Base-by-base conservation (phyloP, 768 basidiomycete species). In the Kwoniella dejecticola region DNA sequence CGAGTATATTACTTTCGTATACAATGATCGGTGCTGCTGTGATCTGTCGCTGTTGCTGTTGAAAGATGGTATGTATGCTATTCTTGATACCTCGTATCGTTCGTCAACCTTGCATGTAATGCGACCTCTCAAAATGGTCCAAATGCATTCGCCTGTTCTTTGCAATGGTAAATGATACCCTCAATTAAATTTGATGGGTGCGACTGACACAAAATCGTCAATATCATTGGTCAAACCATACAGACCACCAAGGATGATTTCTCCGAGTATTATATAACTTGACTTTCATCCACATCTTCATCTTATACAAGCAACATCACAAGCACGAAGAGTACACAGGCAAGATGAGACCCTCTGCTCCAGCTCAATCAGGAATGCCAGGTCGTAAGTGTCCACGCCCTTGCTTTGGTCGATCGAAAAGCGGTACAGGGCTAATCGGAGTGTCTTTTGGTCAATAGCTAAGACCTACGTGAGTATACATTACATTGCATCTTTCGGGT, bases 381-480 rank as follows among this genome's bases (percentile, higher is more conserved):
- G 87, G 87, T 80, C 83, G 90, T 90, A 77, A 79, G 88, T 60
- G 15, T 46, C 19, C 15, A n/a, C n/a, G 24, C 12, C 3, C 27
- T 42, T 13, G 15, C 19, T 21, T 3, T 59, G 17, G 40, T 40
- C 3, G 13, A 27, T 2, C 17, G 7, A 0, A 12, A 26, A 48
- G 12, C 29, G 5, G 48, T 47, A 48, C 1, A 2, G 21, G 41
- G 17, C 41, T 24, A 40, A 29, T 53, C 36, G 66, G 41, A 27
- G 46, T 46, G 29, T 4, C 19, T 40, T 29, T 26, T 10, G 36
- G 21, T 24, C 23, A 6, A 29, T 57, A 91, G 91, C 85, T 81
- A 89, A 89, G 82, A 83, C 83, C 82, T 93, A 86, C 80, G 90
- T 91, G 83, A 85, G 90, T 83, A 49, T 50, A 13, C 36, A 17